These are phyloP conservation scores for Colletotrichum limetticola DNA, from an alignment of 2,329 filamentous ascomycete species.

Conservation along the genomic window DNA sequence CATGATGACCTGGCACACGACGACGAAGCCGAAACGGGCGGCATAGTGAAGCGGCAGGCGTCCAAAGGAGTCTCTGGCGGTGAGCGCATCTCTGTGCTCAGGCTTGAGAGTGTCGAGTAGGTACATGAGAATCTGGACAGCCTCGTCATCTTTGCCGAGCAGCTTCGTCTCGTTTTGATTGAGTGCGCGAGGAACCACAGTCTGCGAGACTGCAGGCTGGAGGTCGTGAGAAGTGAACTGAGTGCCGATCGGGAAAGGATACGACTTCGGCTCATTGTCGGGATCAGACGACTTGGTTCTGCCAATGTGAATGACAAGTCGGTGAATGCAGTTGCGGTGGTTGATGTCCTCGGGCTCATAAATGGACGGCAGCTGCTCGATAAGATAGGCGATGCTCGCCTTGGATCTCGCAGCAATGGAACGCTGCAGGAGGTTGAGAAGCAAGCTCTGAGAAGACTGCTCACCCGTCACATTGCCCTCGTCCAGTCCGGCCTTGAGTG, in stretches of 20 bases:
- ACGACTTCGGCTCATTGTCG: conserved; percentile 62
- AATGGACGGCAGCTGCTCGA: conserved; percentile 75
- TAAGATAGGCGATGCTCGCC: conserved; percentile 75
- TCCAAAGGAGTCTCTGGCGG: conserved; percentile 79
- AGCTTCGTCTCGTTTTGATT: conserved; percentile 75
- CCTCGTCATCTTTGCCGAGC: conserved; percentile 76
- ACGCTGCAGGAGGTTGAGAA: conserved; percentile 83
- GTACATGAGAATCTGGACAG: conserved; percentile 73
- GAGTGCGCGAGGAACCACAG: conserved; percentile 68
- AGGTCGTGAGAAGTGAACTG: conserved; percentile 78
- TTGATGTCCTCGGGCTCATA: conserved; percentile 95
- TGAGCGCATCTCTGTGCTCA: conserved; percentile 74
- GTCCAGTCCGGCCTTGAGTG: conserved; percentile 66
- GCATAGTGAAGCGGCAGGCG: conserved; percentile 92
- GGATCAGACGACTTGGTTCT: conserved; percentile 68
- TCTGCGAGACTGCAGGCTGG: conserved; percentile 79
- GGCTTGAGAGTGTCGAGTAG: conserved; percentile 75
- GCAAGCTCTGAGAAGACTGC: conserved; percentile 69
- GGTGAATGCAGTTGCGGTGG: conserved; percentile 91
- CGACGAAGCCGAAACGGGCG: conserved; percentile 92
- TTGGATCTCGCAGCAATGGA: conserved; percentile 78
- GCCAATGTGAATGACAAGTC: conserved; percentile 91
- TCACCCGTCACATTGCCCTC: conserved; percentile 66
- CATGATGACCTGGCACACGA: conserved; percentile 90
- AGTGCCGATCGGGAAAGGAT: conserved; percentile 58